Conservation (phyloP, 805 yeast species). For the Millerozyma acaciae region DNA sequence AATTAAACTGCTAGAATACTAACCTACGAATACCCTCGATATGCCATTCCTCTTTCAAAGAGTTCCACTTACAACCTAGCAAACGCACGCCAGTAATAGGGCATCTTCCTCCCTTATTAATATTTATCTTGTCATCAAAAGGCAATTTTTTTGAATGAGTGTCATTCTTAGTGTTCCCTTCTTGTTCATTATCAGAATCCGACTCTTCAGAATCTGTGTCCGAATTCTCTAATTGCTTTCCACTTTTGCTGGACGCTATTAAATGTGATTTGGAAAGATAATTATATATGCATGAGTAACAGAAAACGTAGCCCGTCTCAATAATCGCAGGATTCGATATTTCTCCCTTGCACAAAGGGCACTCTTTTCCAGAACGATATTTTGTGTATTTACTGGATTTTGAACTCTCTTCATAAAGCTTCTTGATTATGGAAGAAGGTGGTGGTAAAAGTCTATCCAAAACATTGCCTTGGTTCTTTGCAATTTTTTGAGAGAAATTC, state of each 20-base stretch:
- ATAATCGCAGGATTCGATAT: slow-evolving; percentile 79
- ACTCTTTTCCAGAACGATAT: slow-evolving; percentile 37
- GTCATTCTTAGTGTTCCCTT: slow-evolving; percentile 4
- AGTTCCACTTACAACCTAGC: slow-evolving; percentile 65
- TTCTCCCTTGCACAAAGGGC: slow-evolving; percentile 66
- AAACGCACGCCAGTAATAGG: slow-evolving; percentile 76
- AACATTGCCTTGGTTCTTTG: slow-evolving; percentile 43
- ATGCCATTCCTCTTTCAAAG: slow-evolving; percentile 59
- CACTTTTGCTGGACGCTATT: slow-evolving; percentile 16
- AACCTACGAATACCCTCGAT: slow-evolving; percentile 72
- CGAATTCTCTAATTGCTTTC: slow-evolving; percentile 6
- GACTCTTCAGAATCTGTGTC: slow-evolving; percentile 12
- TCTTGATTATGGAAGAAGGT: slow-evolving; percentile 29
- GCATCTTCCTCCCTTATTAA: slow-evolving; percentile 63
- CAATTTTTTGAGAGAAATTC: slow-evolving; percentile 59
- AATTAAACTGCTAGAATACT: too few species aligned
- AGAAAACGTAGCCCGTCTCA: slow-evolving; percentile 88
- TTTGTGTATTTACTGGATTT: slow-evolving; percentile 14
- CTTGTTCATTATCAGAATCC: slow-evolving; percentile 9
- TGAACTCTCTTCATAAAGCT: slow-evolving; percentile 12
- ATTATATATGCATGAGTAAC: slow-evolving; percentile 79
- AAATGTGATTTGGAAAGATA: slow-evolving; percentile 50
- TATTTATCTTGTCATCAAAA: slow-evolving; percentile 16
- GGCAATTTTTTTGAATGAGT: background rate
- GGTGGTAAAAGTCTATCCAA: slow-evolving; percentile 50